phyloP scores from a whole-genome alignment of 169 alveolate species.

The Plasmodium adleri region DNA sequence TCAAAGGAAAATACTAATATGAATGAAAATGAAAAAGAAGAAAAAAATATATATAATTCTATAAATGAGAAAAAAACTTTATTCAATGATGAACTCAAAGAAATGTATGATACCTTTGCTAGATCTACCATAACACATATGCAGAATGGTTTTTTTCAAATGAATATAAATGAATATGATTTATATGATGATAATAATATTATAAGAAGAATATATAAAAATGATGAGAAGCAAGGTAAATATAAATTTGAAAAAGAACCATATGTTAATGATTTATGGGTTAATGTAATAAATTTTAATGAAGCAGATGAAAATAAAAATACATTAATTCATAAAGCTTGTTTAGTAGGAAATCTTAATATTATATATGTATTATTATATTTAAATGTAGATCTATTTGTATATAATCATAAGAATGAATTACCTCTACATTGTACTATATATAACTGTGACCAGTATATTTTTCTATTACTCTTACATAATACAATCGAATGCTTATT shows the following conservation, averaged over 20 bases:
- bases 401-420: conserved; percentile 49
- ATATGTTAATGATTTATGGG: conserved; percentile 29
- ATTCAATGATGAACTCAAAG: no score
- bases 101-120: no score
- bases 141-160: no score
- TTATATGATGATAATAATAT: conserved; percentile 22
- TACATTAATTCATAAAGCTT: conserved; percentile 72
- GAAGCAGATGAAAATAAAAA: conserved; percentile 59
- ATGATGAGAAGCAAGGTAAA: neutral
- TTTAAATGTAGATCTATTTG: conserved; percentile 50
- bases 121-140: no score
- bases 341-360: conserved; percentile 52
- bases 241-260: neutral
- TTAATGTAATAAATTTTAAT: conserved; percentile 37
- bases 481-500: conserved; percentile 65
- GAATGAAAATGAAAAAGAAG: no score
- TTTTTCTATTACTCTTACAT: conserved; percentile 56
- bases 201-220: conserved; percentile 15
- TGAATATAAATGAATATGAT: no score
- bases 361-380: conserved; percentile 49
- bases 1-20: no score
- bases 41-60: no score
- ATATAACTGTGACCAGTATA: conserved; percentile 40
- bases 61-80: no score
- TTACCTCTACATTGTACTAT: conserved; percentile 69